These are phyloP conservation scores for Talaromyces nanjingensis DNA, from an alignment of 495 filamentous ascomycete species.

Conservation along the genomic window DNA sequence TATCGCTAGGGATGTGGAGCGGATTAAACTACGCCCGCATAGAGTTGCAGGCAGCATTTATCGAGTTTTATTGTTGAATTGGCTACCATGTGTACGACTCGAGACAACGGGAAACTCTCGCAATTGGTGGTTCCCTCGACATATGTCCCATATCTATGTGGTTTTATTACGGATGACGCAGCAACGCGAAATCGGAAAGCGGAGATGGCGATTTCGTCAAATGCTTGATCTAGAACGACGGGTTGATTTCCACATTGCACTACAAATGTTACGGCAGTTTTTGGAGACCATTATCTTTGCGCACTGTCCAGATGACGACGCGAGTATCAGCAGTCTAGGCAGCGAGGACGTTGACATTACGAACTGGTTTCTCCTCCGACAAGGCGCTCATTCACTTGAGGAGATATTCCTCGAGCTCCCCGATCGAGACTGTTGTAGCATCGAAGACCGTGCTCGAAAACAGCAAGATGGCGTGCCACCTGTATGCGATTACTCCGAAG, in stretches of 20 bases:
- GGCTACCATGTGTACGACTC: constrained; percentile 1
- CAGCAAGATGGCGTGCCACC: constrained; percentile 9
- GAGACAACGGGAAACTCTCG: neutral
- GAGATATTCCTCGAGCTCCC: constrained; percentile 21
- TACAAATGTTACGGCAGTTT: constrained; percentile 26
- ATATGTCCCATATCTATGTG: constrained; percentile 16
- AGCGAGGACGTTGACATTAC: constrained; percentile 13
- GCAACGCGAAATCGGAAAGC: constrained; percentile 22
- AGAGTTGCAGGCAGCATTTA: neutral
- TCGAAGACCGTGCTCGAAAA: constrained; percentile 15
- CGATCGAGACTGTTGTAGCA: constrained; percentile 19
- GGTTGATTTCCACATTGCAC: constrained; percentile 21
- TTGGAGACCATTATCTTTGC: constrained; percentile 25
- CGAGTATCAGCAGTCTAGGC: constrained; percentile 15
- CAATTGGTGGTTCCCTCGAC: constrained; percentile 9
- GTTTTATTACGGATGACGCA: constrained; percentile 19
- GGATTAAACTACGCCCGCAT: constrained; percentile 9
- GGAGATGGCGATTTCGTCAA: constrained; percentile 18
- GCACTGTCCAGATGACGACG: constrained; percentile 21
- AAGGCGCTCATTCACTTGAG: constrained; percentile 19
- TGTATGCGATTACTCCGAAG: constrained; percentile 21
- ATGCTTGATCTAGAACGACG: constrained; percentile 19
- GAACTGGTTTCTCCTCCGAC: constrained; percentile 26
- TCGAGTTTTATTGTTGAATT: constrained; percentile 1
- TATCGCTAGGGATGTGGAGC: constrained; percentile 17